Percentiles rank a stretch among this genome's conserved stretches.
Evolutionary conservation across 1,284 basidiomycete species (phyloP).

Genomic region (Pisolithus thermaeus): DNA sequence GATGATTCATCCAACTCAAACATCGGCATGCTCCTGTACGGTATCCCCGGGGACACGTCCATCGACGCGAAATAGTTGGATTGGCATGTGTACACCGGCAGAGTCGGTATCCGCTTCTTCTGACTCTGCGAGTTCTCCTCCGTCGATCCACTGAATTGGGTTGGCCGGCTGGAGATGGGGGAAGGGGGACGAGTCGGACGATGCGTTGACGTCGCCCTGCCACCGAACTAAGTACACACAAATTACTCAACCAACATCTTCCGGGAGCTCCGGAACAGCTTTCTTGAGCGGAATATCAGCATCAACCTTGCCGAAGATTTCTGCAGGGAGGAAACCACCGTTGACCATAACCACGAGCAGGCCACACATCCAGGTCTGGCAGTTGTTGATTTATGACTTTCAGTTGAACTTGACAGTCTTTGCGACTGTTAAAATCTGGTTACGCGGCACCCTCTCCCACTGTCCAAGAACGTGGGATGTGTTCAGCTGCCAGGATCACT

Average conservation of each 20-base stretch:
- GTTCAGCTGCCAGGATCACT: neutral
- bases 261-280: neutral
- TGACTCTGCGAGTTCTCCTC: slow-evolving; percentile 60
- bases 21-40: slow-evolving; percentile 59
- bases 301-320: neutral
- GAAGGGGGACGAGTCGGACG: slow-evolving; percentile 9
- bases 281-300: neutral
- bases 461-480: neutral
- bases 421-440: neutral
- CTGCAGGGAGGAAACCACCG: neutral
- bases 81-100: slow-evolving; percentile 42
- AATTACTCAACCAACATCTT: neutral
- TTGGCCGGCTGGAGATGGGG: slow-evolving; percentile 5
- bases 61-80: slow-evolving; percentile 64
- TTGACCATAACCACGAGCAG: slow-evolving; percentile 3
- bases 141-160: slow-evolving; percentile 58
- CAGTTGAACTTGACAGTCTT: slow-evolving; percentile 1
- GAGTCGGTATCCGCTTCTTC: slow-evolving; percentile 56
- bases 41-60: slow-evolving; percentile 66
- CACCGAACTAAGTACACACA: too few relatives aligned
- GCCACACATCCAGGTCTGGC: slow-evolving; percentile 1
- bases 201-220: too few relatives aligned
- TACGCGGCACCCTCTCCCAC: neutral
- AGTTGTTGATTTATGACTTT: slow-evolving; percentile 1
- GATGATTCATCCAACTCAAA: slow-evolving; percentile 60